Conservation (phyloP, 148 eudicot species). For the Vaccinium darrowii region DNA sequence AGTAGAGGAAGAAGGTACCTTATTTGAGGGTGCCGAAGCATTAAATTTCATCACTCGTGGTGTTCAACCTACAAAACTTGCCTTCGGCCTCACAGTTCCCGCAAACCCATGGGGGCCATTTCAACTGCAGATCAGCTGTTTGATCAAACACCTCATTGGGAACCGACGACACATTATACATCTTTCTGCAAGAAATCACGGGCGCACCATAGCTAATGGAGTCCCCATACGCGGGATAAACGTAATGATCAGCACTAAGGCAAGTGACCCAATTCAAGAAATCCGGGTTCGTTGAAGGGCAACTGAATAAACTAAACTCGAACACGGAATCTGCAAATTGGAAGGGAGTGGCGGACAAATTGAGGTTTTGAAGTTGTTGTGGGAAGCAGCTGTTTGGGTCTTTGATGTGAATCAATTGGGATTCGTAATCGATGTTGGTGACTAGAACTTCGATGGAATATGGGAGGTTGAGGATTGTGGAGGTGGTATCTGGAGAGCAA, state of each 20-base stretch:
- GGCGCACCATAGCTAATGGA: fast-evolving
- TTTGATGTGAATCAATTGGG: not conserved
- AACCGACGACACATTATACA: not conserved
- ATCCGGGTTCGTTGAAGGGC: not conserved
- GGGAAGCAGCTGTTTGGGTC: not conserved
- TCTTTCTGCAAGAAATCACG: not conserved
- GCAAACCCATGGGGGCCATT: no score
- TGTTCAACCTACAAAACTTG: no score
- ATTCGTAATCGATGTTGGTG: not conserved
- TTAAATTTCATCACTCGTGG: no score
- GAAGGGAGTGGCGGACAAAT: not conserved
- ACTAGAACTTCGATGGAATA: not conserved
- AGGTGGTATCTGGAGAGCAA: not conserved
- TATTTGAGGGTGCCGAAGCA: no score
- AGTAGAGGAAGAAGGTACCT: no score
- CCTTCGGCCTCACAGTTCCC: not conserved
- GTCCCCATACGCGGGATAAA: not conserved
- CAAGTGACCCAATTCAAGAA: not conserved
- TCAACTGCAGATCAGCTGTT: not conserved
- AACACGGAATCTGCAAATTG: not conserved
- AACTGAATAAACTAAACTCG: not conserved
- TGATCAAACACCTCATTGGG: not conserved
- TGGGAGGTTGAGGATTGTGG: not conserved
- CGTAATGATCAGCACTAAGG: not conserved
- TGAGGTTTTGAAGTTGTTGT: not conserved